Conservation (phyloP, 2,329 filamentous ascomycete genomes). For the Xylariaceae sp. region DNA sequence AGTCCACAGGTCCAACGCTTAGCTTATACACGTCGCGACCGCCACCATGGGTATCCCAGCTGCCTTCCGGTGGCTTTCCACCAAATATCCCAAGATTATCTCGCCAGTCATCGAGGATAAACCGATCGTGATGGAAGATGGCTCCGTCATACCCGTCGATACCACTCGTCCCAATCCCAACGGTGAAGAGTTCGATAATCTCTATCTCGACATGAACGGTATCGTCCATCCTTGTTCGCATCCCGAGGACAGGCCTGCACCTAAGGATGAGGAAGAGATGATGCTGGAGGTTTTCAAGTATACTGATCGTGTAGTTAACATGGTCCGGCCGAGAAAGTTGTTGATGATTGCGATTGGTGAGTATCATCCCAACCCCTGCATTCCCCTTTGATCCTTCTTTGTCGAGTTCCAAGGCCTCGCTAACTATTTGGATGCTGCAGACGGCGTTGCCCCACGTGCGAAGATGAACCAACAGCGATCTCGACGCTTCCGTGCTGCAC, state of each 20-base stretch:
- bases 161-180: constrained; percentile 85
- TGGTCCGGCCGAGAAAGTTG: constrained; percentile 93
- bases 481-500: constrained; percentile 87
- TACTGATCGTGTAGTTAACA: constrained; percentile 97
- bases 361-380: constrained; percentile 33
- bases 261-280: constrained; percentile 96
- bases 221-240: constrained; percentile 99
- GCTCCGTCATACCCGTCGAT: constrained; percentile 78
- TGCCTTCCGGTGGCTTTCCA: constrained; percentile 92
- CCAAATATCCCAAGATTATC: constrained; percentile 97
- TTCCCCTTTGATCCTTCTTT: not conserved
- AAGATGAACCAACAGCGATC: constrained; percentile 99
- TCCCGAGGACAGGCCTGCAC: constrained; percentile 86
- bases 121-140: constrained; percentile 74
- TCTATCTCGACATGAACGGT: constrained; percentile 99
- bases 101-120: constrained; percentile 84
- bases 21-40: not conserved
- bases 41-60: constrained; percentile 84
- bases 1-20: constrained; percentile 2
- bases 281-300: constrained; percentile 98
- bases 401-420: not conserved
- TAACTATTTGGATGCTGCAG: constrained; percentile 41
- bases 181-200: constrained; percentile 94
- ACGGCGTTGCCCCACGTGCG: constrained; percentile 93
- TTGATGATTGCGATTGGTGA: constrained; percentile 94